These are phyloP conservation scores for Anthracocystis walkeri DNA, from an alignment of 1,284 basidiomycete genomes.

Conservation along the genomic window DNA sequence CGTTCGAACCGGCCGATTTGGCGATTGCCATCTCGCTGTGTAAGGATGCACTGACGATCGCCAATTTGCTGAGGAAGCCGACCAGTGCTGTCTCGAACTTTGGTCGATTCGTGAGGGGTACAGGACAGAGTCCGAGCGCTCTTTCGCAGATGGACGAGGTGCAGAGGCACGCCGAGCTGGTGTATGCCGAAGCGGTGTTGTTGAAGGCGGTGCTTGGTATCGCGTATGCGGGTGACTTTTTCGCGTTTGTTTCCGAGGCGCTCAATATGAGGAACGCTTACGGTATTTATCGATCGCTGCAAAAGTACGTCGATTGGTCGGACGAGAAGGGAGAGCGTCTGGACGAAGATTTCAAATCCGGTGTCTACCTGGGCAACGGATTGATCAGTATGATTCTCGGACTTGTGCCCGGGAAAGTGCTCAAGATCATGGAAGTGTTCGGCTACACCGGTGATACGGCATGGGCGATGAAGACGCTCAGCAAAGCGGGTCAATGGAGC, in stretches of 20 bases:
- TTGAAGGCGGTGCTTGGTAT: conserved; percentile 68
- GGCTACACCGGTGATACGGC: conserved; percentile 66
- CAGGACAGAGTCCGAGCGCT: conserved; percentile 57
- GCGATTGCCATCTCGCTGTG: conserved; percentile 66
- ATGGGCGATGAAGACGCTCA: conserved; percentile 61
- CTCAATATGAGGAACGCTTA: conserved; percentile 68
- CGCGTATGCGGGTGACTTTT: conserved; percentile 66
- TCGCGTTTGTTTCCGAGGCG: conserved; percentile 66
- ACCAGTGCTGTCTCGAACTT: conserved; percentile 57
- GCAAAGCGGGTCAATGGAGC: conserved; percentile 61
- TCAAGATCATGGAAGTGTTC: conserved; percentile 69
- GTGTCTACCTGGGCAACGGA: conserved; percentile 67
- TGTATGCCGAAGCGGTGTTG: conserved; percentile 64
- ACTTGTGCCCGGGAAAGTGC: conserved; percentile 65
- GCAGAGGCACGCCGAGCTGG: conserved; percentile 67
- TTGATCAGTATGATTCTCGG: conserved; percentile 68
- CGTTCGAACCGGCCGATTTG: conserved; percentile 67
- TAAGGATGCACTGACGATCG: conserved; percentile 64
- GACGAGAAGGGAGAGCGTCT: conserved; percentile 47
- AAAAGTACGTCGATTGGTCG: conserved; percentile 67
- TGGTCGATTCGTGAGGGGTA: conserved; percentile 65
- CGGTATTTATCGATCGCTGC: conserved; percentile 66
- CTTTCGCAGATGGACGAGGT: conserved; percentile 63
- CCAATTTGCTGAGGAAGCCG: conserved; percentile 62
- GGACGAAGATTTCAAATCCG: conserved; percentile 67